These are phyloP conservation scores for Thermoascus crustaceus DNA, from an alignment of 2,329 filamentous ascomycete genomes.

Conservation along the genomic window DNA sequence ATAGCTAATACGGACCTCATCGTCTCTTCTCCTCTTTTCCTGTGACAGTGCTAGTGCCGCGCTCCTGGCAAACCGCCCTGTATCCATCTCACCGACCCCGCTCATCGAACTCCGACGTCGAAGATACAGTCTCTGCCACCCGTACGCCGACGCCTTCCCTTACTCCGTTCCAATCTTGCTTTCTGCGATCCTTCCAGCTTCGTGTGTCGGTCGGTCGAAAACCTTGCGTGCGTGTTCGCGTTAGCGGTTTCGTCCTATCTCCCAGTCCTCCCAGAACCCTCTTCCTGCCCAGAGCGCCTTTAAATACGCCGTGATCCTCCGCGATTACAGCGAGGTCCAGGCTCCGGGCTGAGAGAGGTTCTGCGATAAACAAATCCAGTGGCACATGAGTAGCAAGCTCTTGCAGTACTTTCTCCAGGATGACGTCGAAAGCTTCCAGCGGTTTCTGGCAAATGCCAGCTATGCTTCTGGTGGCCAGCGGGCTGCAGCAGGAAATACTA, in stretches of 20 bases:
- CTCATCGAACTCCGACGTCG: no score
- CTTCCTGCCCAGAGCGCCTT: conserved; percentile 51
- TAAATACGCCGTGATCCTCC: conserved; percentile 81
- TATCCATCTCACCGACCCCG: no score
- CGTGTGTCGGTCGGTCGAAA: neutral
- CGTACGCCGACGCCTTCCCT: no score
- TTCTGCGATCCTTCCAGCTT: conserved; percentile 1
- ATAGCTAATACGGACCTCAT: neutral
- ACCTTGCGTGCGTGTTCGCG: conserved; percentile 7
- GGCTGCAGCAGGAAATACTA: conserved; percentile 16
- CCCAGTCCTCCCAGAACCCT: conserved; percentile 15
- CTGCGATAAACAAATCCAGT: conserved; percentile 24
- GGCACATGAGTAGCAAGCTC: conserved; percentile 89
- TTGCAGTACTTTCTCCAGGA: conserved; percentile 97
- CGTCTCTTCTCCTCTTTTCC: neutral
- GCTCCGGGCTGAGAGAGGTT: conserved; percentile 47
- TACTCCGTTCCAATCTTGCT: neutral
- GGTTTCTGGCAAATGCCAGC: conserved; percentile 68
- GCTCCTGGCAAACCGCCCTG: no score
- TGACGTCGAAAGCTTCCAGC: conserved; percentile 92
- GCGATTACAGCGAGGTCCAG: conserved; percentile 86
- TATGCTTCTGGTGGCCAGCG: conserved; percentile 36
- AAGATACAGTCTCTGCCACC: no score
- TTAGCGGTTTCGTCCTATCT: conserved; percentile 6
- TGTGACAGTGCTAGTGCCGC: no score